Conservation (phyloP, 2,329 filamentous ascomycete genomes). For the Pyricularia pennisetigena region DNA sequence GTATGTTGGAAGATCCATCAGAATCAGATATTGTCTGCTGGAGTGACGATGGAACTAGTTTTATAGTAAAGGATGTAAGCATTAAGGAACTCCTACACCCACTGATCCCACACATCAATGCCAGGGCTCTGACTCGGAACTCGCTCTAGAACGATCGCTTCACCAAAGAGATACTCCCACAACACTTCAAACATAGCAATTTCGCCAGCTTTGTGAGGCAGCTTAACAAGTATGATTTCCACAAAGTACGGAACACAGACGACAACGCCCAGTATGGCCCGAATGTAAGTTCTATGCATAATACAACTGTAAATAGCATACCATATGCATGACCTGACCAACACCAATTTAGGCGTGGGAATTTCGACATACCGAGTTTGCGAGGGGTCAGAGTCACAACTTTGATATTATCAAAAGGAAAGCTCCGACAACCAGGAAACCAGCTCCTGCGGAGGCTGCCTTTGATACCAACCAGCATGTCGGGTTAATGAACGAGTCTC, state of each 20-base stretch:
- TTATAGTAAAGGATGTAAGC: conserved; percentile 89
- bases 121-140: conserved; percentile 11
- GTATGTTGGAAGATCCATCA: conserved; percentile 92
- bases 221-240: conserved; percentile 96
- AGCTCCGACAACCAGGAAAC: conserved; percentile 81
- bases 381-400: conserved; percentile 89
- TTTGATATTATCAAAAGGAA: conserved; percentile 95
- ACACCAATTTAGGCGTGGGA: conserved; percentile 63
- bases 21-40: conserved; percentile 91
- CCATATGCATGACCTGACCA: not conserved
- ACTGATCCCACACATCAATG: not conserved
- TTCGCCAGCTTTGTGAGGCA: conserved; percentile 95
- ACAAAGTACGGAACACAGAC: conserved; percentile 92
- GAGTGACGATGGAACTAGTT: conserved; percentile 91
- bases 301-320: not conserved
- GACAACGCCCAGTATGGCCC: conserved; percentile 76
- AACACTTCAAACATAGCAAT: conserved; percentile 99
- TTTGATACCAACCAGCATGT: conserved; percentile 79
- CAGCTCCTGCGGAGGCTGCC: conserved; percentile 55
- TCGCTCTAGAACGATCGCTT: conserved; percentile 82
- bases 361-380: conserved; percentile 95
- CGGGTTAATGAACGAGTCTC: conserved; percentile 76
- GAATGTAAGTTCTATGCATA: conserved; percentile 42
- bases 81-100: not conserved
- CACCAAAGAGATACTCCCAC: conserved; percentile 90